Evolutionary conservation across 2,329 filamentous ascomycete species (phyloP), one percentile per base, ranked within the genome.

Genomic region (Byssothecium circinans): DNA sequence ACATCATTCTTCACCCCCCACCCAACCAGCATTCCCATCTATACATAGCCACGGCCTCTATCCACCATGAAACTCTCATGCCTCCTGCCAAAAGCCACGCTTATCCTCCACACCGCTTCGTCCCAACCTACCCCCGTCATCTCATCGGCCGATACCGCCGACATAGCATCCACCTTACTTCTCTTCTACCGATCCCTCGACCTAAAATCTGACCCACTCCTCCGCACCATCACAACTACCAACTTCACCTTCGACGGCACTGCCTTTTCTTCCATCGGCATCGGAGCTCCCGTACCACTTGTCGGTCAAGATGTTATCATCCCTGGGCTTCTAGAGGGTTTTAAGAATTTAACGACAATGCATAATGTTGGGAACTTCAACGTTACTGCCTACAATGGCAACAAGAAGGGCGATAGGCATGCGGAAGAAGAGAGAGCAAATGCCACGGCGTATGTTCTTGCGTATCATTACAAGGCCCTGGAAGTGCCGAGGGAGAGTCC

Each of bases 161-260:
- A 6, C 25, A 27, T 27, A 6, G 11, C 25, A 6, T 27, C 25
- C 19, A 39, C 37, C 20, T n/a, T 39, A 18, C 37, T 39, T 20
- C 22, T 20, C 20, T 39, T 39, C 37, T 39, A 39, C 37, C 37
- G 37, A 8, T 39, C 37, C 20, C 18, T 39, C 12, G 37, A 39
- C 20, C 11, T 39, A 10, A 39, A 39, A 39, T 23, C 19, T 20
- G 37, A 22, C 12, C 15, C 37, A 8, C 37, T 39, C 11, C 11
- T 39, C 19, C 37, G 37, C 37, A 23, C 37, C 19, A 25, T n/a
- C 19, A 39, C 37, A 20, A 39, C 37, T n/a, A 1, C 19, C 37
- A n/a, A 22, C 19, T 22, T 39, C 2, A 25, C 25, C 14, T 39
- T 39, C 20, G 37, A 39, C 20, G 37, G 37, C 20, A 39, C 37